A percentile compares a stretch with the other conserved stretches of the same genome.
Conservation (phyloP, 176 grass and related monocot species). For the Zea mays region Zm-B73-REFERENCE-NAM-5.0 NC_050100.1:129010501-129011000, state of each 20-base stretch:
- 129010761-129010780: not conserved
- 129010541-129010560: not conserved
- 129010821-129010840: not conserved
- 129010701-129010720: not conserved
- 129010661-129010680: not conserved
- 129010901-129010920: not conserved
- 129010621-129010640: not conserved
- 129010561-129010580: not conserved
- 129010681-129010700: not conserved
- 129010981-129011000: slow-evolving; percentile 10
- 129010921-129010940: not conserved
- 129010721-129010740: not conserved
- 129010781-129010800: not conserved
- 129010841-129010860: not conserved
- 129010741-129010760: not conserved
- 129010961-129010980: not conserved
- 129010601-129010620: not conserved
- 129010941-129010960: not conserved
- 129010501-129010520: too few species aligned
- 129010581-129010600: not conserved
- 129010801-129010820: not conserved
- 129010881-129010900: not conserved
- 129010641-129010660: not conserved
- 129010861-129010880: not conserved
- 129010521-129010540: too few species aligned